Percentiles rank a stretch among this genome's conserved stretches.
Conservation (phyloP, 2,329 filamentous ascomycete species). For the Sporothrix luriei region DNA sequence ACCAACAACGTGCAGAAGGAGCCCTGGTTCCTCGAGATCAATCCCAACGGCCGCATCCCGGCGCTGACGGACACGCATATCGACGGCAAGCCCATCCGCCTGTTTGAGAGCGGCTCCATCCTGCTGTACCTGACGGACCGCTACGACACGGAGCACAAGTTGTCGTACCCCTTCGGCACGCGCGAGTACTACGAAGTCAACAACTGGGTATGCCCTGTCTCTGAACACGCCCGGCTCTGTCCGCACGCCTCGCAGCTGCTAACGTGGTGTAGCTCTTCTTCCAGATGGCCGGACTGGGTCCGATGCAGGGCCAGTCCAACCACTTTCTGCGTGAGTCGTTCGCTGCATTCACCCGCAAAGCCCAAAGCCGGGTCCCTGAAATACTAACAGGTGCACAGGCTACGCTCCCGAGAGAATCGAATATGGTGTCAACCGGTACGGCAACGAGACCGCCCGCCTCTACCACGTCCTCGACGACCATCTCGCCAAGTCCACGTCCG, state of each 20-base stretch:
- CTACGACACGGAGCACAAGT: conserved; percentile 80
- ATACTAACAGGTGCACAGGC: conserved; percentile 42
- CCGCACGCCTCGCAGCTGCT: not conserved
- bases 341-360: not conserved
- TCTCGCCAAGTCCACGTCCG: conserved; percentile 59
- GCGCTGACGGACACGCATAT: conserved; percentile 78
- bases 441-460: conserved; percentile 79
- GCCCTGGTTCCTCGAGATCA: conserved; percentile 86
- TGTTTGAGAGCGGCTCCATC: conserved; percentile 85
- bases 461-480: conserved; percentile 77
- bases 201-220: conserved; percentile 62
- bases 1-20: conserved; percentile 74
- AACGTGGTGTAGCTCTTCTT: conserved; percentile 58
- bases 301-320: conserved; percentile 83
- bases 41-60: conserved; percentile 90
- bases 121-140: conserved; percentile 80
- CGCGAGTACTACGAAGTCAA: conserved; percentile 77
- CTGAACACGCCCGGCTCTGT: too few relatives aligned
- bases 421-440: conserved; percentile 77
- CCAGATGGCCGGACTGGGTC: conserved; percentile 78
- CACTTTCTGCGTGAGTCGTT: conserved; percentile 68
- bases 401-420: conserved; percentile 82
- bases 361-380: not conserved
- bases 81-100: conserved; percentile 70
- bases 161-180: conserved; percentile 73